These are phyloP conservation scores for Colletotrichum coccodes DNA, from an alignment of 2,329 filamentous ascomycete genomes.

Conservation along the genomic window DNA sequence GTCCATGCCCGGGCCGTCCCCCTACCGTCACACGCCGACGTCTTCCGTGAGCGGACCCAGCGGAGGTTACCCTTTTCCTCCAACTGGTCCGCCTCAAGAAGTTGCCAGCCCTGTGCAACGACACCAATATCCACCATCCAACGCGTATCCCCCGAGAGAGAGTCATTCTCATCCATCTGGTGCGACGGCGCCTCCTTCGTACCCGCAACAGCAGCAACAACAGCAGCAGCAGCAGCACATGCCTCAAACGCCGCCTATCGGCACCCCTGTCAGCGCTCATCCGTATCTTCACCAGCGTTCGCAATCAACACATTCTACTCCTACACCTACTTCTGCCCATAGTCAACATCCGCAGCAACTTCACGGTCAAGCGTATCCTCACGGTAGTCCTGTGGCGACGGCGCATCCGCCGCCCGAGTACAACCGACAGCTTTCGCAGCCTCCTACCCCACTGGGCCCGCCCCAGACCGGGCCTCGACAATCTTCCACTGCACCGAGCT, in stretches of 20 bases:
- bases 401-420: slow-evolving; percentile 55
- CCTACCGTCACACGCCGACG: slow-evolving; percentile 61
- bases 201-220: slow-evolving; percentile 43
- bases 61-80: slow-evolving; percentile 63
- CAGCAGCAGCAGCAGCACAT: slow-evolving; percentile 40
- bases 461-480: slow-evolving; percentile 57
- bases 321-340: slow-evolving; percentile 71
- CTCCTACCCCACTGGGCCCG: slow-evolving; percentile 62
- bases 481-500: slow-evolving; percentile 49
- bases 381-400: slow-evolving; percentile 62
- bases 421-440: slow-evolving; percentile 63
- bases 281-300: slow-evolving; percentile 58
- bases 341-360: slow-evolving; percentile 67
- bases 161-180: slow-evolving; percentile 54
- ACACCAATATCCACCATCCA: slow-evolving; percentile 60
- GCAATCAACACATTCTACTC: slow-evolving; percentile 67
- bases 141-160: slow-evolving; percentile 56
- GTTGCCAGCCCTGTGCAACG: slow-evolving; percentile 62
- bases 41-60: slow-evolving; percentile 53
- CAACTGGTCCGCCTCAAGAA: slow-evolving; percentile 51
- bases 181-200: slow-evolving; percentile 45
- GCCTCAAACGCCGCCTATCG: slow-evolving; percentile 56
- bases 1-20: slow-evolving; percentile 55
- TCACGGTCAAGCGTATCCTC: slow-evolving; percentile 60
- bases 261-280: slow-evolving; percentile 48